A percentile compares a stretch with the other conserved stretches of the same genome.
These are phyloP conservation scores for Mycena vitilis DNA, from an alignment of 768 basidiomycete genomes.

Conservation along the genomic window DNA sequence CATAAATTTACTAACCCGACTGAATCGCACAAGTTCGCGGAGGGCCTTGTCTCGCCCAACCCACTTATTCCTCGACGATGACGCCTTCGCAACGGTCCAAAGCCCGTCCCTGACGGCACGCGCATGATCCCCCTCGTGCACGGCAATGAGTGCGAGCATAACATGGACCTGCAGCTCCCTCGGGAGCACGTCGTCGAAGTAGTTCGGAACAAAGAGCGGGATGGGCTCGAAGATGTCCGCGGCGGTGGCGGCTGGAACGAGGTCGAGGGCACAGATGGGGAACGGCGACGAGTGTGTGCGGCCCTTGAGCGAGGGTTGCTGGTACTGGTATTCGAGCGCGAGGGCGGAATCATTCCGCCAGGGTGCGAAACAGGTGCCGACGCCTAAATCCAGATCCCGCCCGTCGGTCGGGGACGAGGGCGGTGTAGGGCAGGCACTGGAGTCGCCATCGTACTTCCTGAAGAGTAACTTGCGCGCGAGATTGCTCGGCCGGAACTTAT, in stretches of 20 bases:
- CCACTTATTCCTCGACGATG: conserved; percentile 74
- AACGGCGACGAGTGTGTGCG: conserved; percentile 76
- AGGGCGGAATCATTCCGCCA: conserved; percentile 53
- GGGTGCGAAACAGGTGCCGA: conserved; percentile 53
- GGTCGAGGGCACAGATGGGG: conserved; percentile 70
- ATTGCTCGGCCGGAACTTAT: conserved; percentile 61
- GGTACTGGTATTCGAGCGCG: conserved; percentile 26
- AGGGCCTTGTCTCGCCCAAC: conserved; percentile 80
- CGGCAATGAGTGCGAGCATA: conserved; percentile 62
- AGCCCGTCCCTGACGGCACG: conserved; percentile 55
- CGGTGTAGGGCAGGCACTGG: conserved; percentile 20
- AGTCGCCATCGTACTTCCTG: conserved; percentile 49
- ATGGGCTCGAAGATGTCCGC: conserved; percentile 66
- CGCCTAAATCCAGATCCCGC: conserved; percentile 38
- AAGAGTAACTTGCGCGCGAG: conserved; percentile 68
- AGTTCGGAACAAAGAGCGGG: conserved; percentile 59
- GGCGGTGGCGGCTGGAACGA: conserved; percentile 59
- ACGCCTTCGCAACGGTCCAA: conserved; percentile 74
- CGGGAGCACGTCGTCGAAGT: conserved; percentile 79
- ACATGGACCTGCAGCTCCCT: conserved; percentile 76
- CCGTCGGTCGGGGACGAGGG: not conserved
- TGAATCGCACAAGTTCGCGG: conserved; percentile 81
- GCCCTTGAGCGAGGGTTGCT: conserved; percentile 48
- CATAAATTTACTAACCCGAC: conserved; percentile 67
- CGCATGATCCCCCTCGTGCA: conserved; percentile 71